Evolutionary conservation across 1,284 basidiomycete species (phyloP).

Genomic region (Schizophyllum commune): DNA sequence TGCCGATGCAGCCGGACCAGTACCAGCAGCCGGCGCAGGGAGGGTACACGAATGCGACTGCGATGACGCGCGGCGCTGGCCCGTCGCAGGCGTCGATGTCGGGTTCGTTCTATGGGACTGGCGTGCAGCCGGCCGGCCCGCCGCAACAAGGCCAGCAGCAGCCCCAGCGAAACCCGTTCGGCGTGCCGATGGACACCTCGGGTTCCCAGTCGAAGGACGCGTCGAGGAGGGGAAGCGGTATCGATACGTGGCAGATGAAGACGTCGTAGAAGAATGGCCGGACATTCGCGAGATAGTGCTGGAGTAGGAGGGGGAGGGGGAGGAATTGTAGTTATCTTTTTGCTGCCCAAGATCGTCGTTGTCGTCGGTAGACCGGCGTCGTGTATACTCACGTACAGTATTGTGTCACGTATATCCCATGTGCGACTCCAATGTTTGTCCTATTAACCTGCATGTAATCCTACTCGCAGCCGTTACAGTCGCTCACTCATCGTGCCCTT

Average conservation of each 20-base stretch:
- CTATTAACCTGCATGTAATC: background rate
- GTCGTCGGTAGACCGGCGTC: background rate
- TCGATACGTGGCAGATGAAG: conserved; percentile 72
- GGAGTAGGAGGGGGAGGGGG: background rate
- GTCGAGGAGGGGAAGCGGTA: conserved; percentile 49
- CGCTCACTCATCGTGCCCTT: too few species aligned
- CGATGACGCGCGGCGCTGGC: conserved; percentile 33
- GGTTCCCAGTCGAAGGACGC: conserved; percentile 36
- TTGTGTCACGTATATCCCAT: background rate
- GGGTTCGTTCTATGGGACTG: conserved; percentile 60
- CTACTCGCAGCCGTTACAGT: background rate
- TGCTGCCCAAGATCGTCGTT: background rate
- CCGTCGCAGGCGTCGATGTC: conserved; percentile 42
- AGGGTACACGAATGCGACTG: conserved; percentile 22
- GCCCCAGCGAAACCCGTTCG: conserved; percentile 53
- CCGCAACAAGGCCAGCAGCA: conserved; percentile 21
- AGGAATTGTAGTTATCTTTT: background rate
- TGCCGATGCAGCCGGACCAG: conserved; percentile 74
- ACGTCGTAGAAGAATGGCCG: background rate
- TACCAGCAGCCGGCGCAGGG: conserved; percentile 47
- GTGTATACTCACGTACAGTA: background rate
- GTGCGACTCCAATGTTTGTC: background rate
- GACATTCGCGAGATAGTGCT: background rate
- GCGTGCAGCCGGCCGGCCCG: conserved; percentile 45
- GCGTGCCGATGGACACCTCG: conserved; percentile 26